These are phyloP conservation scores for Tillandsia leiboldiana DNA, from an alignment of 176 grass and related monocot genomes.

Conservation along the genomic window DNA sequence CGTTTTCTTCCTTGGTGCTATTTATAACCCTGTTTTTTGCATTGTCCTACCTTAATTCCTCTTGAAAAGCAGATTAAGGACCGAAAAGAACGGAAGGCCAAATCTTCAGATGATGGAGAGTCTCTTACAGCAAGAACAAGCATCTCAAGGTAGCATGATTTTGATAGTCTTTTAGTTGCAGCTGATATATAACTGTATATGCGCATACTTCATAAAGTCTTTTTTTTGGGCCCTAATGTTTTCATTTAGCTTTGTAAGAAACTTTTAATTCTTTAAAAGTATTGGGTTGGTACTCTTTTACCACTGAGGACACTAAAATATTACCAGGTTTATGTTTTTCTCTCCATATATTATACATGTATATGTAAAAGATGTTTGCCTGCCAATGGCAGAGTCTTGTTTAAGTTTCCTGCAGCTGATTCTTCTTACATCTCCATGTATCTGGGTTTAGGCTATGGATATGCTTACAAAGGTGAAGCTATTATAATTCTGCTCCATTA, in stretches of 20 bases:
- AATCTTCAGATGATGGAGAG: conserved; percentile 61
- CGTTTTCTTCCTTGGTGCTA: neutral
- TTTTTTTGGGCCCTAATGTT: neutral
- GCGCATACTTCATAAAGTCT: neutral
- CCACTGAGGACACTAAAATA: neutral
- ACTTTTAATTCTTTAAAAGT: too few relatives aligned
- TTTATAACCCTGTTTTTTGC: neutral
- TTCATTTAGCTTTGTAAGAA: too few relatives aligned
- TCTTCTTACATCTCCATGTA: too few relatives aligned
- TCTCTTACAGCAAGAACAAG: conserved; percentile 48
- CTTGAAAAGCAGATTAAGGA: conserved; percentile 56
- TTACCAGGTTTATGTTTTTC: too few relatives aligned
- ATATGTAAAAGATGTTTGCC: too few relatives aligned
- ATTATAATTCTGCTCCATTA: neutral
- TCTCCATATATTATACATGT: too few relatives aligned
- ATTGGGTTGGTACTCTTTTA: neutral
- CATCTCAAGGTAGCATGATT: conserved; percentile 46
- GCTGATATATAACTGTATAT: neutral
- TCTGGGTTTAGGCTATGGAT: neutral
- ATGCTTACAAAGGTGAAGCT: neutral
- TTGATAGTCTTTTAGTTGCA: neutral
- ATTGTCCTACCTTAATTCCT: conserved; percentile 9
- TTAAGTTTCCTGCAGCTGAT: too few relatives aligned
- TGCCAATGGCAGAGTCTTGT: neutral
- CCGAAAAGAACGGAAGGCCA: conserved; percentile 58